Percentiles rank a stretch among this genome's conserved stretches.
These are phyloP conservation scores for Orbilia javanica DNA, from an alignment of 2,329 filamentous ascomycete species.

Conservation along the genomic window DNA sequence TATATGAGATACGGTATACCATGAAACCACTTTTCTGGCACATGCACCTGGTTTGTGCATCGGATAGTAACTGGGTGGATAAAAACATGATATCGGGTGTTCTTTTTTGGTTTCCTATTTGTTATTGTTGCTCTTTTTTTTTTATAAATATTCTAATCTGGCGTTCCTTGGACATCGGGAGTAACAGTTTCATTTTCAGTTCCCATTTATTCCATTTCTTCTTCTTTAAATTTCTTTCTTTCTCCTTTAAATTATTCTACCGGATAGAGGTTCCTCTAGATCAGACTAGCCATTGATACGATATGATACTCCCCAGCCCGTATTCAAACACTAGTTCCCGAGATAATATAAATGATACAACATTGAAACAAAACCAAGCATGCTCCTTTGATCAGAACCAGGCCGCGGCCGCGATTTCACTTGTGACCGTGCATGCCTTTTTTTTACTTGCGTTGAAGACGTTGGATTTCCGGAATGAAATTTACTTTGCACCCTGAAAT, in stretches of 20 bases:
- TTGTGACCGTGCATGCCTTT: background rate
- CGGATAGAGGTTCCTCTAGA: too few relatives aligned
- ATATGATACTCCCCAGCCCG: too few relatives aligned
- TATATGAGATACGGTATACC: background rate
- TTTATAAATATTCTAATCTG: background rate
- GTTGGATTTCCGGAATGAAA: constrained; percentile 23
- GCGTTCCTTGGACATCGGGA: background rate
- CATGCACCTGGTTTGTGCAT: background rate
- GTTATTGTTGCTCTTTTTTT: too few relatives aligned
- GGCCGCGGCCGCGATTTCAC: background rate
- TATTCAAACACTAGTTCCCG: too few relatives aligned
- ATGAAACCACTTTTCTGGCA: background rate
- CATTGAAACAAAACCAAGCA: too few relatives aligned
- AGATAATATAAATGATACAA: too few relatives aligned
- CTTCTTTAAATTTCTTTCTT: background rate
- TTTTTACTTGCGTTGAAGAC: constrained; percentile 16
- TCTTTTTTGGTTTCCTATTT: too few relatives aligned
- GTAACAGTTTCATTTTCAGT: too few relatives aligned
- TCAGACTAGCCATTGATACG: too few relatives aligned
- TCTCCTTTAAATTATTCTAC: background rate
- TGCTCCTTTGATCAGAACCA: background rate
- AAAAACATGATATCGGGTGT: background rate
- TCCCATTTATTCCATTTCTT: too few relatives aligned
- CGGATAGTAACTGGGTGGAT: background rate
- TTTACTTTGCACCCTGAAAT: background rate